Conservation (phyloP, 768 basidiomycete genomes). For the Termitomyces sp. region DNA sequence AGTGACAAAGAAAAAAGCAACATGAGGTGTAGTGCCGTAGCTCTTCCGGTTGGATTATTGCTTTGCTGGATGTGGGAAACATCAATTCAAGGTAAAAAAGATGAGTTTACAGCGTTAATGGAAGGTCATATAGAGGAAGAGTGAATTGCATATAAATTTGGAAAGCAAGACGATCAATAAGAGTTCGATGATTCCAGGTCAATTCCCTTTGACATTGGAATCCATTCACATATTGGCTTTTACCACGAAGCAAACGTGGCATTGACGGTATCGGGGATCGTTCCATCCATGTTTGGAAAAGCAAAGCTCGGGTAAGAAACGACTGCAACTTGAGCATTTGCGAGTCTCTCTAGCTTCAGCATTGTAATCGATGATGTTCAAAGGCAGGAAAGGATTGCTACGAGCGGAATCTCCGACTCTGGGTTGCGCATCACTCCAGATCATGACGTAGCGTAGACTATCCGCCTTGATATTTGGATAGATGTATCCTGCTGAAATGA, state of each 20-base stretch:
- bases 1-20: too few species aligned
- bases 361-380: neutral
- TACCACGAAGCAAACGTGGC: neutral
- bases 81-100: too few species aligned
- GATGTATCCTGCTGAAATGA: neutral
- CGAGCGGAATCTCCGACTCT: neutral
- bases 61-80: too few species aligned
- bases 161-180: neutral
- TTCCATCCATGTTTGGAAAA: neutral
- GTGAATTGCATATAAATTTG: too few species aligned
- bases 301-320: neutral
- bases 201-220: too few species aligned
- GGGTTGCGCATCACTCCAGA: slow-evolving; percentile 4
- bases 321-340: neutral
- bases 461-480: neutral
- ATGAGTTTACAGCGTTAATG: too few species aligned
- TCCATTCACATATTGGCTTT: neutral
- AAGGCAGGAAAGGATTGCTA: neutral
- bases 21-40: too few species aligned
- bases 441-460: slow-evolving; percentile 3
- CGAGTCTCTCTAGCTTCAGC: neutral
- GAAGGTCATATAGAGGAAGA: too few species aligned
- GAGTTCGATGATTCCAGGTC: too few species aligned
- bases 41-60: too few species aligned
- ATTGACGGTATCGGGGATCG: neutral